Conservation (phyloP, 371 early-diverging fungal genomes). For the Actinomortierella wolfii region DNA sequence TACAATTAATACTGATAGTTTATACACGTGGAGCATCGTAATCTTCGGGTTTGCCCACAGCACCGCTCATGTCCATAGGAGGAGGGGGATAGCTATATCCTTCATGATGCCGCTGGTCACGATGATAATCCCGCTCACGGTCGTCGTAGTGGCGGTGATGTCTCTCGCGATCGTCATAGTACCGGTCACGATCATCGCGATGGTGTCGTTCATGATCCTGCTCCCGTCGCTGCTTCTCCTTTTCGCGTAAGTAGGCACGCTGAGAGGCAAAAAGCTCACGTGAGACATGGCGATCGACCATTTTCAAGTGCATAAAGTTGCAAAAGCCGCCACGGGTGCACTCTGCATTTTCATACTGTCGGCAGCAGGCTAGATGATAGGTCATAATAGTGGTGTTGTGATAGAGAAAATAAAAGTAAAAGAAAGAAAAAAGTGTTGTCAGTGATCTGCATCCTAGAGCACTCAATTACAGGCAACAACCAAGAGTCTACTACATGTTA, state of each 20-base stretch:
- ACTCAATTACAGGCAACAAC: too few relatives aligned
- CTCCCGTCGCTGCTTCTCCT: conserved; percentile 41
- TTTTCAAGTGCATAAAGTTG: conserved; percentile 98
- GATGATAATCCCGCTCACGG: too few relatives aligned
- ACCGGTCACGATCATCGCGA: background rate
- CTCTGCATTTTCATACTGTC: conserved; percentile 93
- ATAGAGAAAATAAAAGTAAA: background rate
- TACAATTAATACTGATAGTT: background rate
- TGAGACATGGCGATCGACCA: conserved; percentile 73
- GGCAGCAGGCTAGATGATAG: conserved; percentile 80
- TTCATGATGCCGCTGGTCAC: too few relatives aligned
- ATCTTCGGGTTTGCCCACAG: too few relatives aligned
- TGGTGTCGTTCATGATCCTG: conserved; percentile 33
- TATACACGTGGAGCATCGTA: too few relatives aligned
- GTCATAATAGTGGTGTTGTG: too few relatives aligned
- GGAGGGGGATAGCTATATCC: too few relatives aligned
- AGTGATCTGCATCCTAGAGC: too few relatives aligned
- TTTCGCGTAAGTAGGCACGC: conserved; percentile 62
- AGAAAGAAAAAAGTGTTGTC: background rate
- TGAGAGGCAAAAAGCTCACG: conserved; percentile 87
- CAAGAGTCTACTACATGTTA: too few relatives aligned
- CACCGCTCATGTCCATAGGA: too few relatives aligned
- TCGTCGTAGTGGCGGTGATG: too few relatives aligned
- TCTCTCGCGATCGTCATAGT: too few relatives aligned
- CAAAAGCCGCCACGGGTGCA: conserved; percentile 97